Conservation (phyloP, 2,329 filamentous ascomycete species). For the Botrytis deweyae region DNA sequence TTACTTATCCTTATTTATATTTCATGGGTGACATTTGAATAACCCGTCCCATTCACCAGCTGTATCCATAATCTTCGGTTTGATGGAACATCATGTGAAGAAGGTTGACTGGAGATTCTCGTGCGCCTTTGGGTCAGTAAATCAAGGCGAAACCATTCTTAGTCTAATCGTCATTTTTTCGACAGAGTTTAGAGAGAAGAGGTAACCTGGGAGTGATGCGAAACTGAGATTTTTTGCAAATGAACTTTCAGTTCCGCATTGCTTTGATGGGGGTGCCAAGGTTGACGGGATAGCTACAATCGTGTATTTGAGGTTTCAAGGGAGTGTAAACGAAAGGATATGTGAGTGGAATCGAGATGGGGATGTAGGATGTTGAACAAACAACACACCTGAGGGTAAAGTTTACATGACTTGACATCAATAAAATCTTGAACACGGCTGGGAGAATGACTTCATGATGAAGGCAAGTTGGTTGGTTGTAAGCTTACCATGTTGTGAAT, state of each 20-base stretch:
- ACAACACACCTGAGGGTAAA: not conserved
- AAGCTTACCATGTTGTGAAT: not conserved
- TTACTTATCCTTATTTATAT: not conserved
- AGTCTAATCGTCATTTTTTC: too few species aligned
- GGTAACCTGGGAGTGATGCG: not conserved
- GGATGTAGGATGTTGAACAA: not conserved
- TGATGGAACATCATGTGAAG: not conserved
- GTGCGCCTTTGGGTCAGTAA: not conserved
- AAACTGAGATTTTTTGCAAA: not conserved
- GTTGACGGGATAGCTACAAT: not conserved
- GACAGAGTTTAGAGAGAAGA: too few species aligned
- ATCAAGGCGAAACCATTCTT: not conserved
- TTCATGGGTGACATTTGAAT: not conserved
- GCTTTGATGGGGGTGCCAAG: not conserved
- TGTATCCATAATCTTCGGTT: not conserved
- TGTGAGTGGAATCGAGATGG: not conserved
- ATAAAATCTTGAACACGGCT: not conserved
- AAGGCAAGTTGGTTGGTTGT: not conserved
- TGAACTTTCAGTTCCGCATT: not conserved
- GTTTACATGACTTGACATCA: not conserved
- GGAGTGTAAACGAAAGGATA: not conserved
- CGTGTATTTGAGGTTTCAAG: not conserved
- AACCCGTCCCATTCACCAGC: not conserved
- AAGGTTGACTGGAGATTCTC: not conserved
- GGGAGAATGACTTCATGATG: not conserved